These are phyloP conservation scores for Beauveria sp. DNA, from an alignment of 2,329 filamentous ascomycete species.

Conservation along the genomic window DNA sequence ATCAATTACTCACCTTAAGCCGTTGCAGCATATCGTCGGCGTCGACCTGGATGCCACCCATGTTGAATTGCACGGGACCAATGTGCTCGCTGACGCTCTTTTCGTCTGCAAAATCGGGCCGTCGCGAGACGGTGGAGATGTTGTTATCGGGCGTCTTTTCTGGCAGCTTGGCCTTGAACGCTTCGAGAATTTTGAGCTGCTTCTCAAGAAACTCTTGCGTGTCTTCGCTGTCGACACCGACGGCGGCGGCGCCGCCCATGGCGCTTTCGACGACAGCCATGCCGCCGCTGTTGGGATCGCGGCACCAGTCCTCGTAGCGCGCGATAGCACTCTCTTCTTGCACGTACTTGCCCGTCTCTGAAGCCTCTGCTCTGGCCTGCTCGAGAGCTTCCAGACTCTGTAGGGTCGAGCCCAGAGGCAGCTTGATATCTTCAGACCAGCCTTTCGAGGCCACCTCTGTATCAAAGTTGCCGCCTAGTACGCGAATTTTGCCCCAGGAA, in stretches of 20 bases:
- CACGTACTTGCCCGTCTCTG: slow-evolving; percentile 18
- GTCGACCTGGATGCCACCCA: slow-evolving; percentile 90
- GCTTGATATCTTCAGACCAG: slow-evolving; percentile 79
- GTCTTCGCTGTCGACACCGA: slow-evolving; percentile 41
- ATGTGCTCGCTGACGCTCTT: slow-evolving; percentile 68
- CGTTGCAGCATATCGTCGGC: slow-evolving; percentile 87
- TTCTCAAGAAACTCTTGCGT: slow-evolving; percentile 69
- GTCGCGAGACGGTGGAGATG: slow-evolving; percentile 17
- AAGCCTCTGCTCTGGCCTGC: slow-evolving; percentile 17
- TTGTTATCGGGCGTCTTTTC: slow-evolving; percentile 30
- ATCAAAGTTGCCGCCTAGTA: slow-evolving; percentile 85
- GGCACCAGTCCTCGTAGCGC: slow-evolving; percentile 72
- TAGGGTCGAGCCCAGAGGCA: slow-evolving; percentile 27
- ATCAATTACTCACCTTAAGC: slow-evolving; percentile 57
- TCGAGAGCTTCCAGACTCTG: slow-evolving; percentile 15
- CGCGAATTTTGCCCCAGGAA: slow-evolving; percentile 93
- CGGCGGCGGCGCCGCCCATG: slow-evolving; percentile 27
- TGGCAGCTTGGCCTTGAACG: slow-evolving; percentile 45
- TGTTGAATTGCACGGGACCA: slow-evolving; percentile 93
- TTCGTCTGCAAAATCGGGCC: slow-evolving; percentile 30
- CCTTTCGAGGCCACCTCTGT: slow-evolving; percentile 77
- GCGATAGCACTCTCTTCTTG: slow-evolving; percentile 48
- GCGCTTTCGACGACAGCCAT: slow-evolving; percentile 32
- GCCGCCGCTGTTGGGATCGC: slow-evolving; percentile 61
- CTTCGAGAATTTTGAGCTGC: slow-evolving; percentile 70